Evolutionary conservation across 2,329 filamentous ascomycete species (phyloP).

Genomic region (Sodiomyces alkalinus): DNA sequence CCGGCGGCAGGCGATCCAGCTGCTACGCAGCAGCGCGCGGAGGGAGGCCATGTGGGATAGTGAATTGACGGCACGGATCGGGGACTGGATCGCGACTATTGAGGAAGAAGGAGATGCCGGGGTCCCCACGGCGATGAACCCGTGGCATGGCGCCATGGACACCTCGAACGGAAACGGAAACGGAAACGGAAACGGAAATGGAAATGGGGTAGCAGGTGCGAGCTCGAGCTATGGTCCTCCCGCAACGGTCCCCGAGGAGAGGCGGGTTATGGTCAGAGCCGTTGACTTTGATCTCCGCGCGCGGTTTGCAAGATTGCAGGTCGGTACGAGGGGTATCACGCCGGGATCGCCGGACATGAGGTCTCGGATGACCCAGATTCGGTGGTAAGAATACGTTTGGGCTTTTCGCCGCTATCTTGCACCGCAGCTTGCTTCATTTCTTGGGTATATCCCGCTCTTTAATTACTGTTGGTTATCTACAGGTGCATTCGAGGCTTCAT

Average conservation of each 20-base stretch:
- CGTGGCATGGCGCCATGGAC: constrained; percentile 15
- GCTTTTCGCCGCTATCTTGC: too few species aligned
- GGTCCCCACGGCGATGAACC: constrained; percentile 6
- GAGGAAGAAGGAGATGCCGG: constrained; percentile 30
- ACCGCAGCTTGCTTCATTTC: too few species aligned
- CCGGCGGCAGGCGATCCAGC: constrained; percentile 43
- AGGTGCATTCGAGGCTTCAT: too few species aligned
- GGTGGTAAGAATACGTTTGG: constrained; percentile 31
- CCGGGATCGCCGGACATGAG: constrained; percentile 30
- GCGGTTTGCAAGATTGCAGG: constrained; percentile 31
- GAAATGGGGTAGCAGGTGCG: not conserved
- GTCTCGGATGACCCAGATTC: constrained; percentile 27
- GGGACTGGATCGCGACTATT: constrained; percentile 37
- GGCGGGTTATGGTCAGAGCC: constrained; percentile 38
- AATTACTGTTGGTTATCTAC: too few species aligned
- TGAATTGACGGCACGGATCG: constrained; percentile 38
- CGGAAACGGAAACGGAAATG: too few species aligned
- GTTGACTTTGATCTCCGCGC: constrained; percentile 42
- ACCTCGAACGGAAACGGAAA: too few species aligned
- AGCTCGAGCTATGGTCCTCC: constrained; percentile 14
- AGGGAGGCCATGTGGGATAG: constrained; percentile 59
- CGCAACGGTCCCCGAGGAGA: constrained; percentile 32
- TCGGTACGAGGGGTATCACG: constrained; percentile 37
- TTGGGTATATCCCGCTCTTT: too few species aligned
- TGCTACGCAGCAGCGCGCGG: constrained; percentile 43